phyloP scores from a whole-genome alignment of 106 monocot genomes.

The Posidonia australis region DNA sequence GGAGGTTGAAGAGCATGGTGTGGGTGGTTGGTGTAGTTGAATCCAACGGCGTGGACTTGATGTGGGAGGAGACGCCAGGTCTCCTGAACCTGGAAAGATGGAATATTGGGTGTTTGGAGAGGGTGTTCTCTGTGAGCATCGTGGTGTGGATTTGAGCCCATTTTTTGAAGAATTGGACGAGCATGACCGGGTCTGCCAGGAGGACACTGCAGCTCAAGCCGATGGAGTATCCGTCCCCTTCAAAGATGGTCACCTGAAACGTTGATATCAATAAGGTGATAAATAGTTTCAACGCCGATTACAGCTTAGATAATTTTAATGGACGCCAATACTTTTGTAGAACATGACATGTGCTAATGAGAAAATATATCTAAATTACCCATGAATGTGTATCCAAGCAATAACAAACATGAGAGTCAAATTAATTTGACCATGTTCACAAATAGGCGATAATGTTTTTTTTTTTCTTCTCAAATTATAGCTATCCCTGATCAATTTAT shows the following conservation, averaged over 20 bases:
- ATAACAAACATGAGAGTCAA: too few species aligned
- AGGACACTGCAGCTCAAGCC: constrained; percentile 11
- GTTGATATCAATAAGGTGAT: too few species aligned
- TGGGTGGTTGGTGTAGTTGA: not conserved
- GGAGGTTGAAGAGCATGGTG: constrained; percentile 1
- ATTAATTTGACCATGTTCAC: too few species aligned
- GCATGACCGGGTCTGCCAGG: constrained; percentile 1
- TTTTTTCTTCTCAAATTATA: too few species aligned
- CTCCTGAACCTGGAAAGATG: constrained; percentile 6
- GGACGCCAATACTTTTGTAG: too few species aligned
- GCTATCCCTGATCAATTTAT: too few species aligned
- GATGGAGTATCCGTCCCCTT: constrained; percentile 8
- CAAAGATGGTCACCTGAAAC: constrained; percentile 6
- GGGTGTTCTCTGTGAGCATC: not conserved
- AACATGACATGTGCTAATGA: too few species aligned
- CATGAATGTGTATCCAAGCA: too few species aligned
- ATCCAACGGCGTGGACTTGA: not conserved
- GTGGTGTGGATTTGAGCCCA: constrained; percentile 10
- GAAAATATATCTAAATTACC: too few species aligned
- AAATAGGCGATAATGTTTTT: too few species aligned
- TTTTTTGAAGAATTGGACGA: not conserved
- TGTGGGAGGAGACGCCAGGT: not conserved
- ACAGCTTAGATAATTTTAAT: too few species aligned
- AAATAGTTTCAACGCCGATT: too few species aligned
- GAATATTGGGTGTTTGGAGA: not conserved